phyloP scores from a whole-genome alignment of 73 alveolate species.

The Breviolum minutum region DNA sequence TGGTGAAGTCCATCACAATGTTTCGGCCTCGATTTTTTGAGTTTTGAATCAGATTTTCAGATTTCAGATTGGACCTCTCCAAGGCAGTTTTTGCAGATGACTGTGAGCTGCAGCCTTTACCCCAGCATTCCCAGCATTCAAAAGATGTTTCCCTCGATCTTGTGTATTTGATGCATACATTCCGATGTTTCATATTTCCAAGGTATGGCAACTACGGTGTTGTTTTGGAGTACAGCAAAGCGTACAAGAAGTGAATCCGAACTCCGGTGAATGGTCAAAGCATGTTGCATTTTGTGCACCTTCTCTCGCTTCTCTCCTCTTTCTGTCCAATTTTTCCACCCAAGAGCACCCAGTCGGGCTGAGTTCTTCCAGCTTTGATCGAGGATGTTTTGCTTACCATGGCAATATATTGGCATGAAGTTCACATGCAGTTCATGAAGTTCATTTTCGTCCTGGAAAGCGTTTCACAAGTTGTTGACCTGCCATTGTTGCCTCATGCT shows the following conservation, averaged over 20 bases:
- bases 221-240: conserved; percentile 30
- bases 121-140: not conserved
- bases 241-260: conserved; percentile 80
- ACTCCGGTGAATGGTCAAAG: not conserved
- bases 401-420: not conserved
- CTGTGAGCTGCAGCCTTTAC: not conserved
- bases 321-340: too few relatives aligned
- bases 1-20: conserved; percentile 74
- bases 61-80: not conserved
- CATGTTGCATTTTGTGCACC: not conserved
- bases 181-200: too few relatives aligned
- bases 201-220: conserved; percentile 51
- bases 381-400: not conserved
- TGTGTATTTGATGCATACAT: not conserved
- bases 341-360: not conserved
- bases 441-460: too few relatives aligned
- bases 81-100: not conserved
- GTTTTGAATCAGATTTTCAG: not conserved
- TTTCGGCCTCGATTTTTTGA: not conserved
- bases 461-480: too few relatives aligned
- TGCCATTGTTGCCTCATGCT: too few relatives aligned
- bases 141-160: not conserved
- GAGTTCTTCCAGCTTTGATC: conserved; percentile 10
- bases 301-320: too few relatives aligned
- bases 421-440: not conserved